Conservation (phyloP, 176 grass and related monocot species). For the Oryza brachyantha region DNA sequence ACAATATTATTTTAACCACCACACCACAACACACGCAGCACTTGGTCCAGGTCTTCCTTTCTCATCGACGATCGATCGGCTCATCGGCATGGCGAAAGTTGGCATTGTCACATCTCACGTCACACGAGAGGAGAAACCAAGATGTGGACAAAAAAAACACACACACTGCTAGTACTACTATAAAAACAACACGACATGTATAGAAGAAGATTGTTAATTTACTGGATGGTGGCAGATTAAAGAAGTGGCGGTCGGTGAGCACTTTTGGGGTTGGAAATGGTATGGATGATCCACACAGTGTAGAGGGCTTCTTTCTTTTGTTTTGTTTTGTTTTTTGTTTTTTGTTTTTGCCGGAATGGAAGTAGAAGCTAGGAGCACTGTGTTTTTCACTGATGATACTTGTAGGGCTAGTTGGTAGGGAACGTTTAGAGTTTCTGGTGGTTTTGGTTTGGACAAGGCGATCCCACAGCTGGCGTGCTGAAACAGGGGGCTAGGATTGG, state of each 20-base stretch:
- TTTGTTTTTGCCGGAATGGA: conserved; percentile 1
- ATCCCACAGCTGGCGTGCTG: background rate
- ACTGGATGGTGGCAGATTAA: background rate
- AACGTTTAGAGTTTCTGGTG: background rate
- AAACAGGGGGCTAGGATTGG: background rate
- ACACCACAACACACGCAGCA: conserved; percentile 1
- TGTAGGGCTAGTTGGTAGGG: background rate
- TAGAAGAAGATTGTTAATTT: conserved; percentile 2
- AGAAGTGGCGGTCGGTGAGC: conserved; percentile 5
- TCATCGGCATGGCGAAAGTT: conserved; percentile 26
- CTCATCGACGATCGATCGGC: too few species aligned
- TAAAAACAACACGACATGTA: too few species aligned
- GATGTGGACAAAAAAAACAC: background rate
- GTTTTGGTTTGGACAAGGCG: background rate
- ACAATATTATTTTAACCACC: background rate
- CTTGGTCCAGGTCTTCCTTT: conserved; percentile 8
- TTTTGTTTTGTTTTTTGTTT: too few species aligned
- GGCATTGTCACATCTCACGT: conserved; percentile 29
- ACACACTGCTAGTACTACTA: too few species aligned
- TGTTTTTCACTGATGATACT: background rate
- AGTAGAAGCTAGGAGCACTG: background rate
- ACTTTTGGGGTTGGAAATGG: background rate
- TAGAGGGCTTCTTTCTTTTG: too few species aligned
- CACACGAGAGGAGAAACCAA: conserved; percentile 35
- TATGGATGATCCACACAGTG: background rate